Conservation (phyloP, 2,329 filamentous ascomycete species). For the Claviceps pazoutovae region DNA sequence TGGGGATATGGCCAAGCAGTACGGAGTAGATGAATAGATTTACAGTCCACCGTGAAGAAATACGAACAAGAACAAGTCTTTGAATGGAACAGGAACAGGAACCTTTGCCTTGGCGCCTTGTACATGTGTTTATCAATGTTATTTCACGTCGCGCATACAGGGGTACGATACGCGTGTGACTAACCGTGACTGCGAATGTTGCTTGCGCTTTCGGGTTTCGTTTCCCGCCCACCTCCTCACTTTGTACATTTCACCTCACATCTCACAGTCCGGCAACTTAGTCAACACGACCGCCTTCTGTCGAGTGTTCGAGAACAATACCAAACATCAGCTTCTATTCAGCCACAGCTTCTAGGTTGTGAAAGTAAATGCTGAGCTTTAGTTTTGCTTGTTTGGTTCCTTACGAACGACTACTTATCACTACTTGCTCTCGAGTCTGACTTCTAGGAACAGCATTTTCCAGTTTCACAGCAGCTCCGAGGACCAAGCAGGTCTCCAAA, state of each 20-base stretch:
- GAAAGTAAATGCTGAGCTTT: background rate
- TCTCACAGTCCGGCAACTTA: background rate
- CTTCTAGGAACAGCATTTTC: background rate
- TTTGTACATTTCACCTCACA: background rate
- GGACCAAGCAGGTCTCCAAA: no score
- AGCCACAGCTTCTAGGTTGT: no score
- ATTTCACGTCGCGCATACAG: background rate
- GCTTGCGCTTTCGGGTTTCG: background rate
- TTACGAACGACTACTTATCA: background rate
- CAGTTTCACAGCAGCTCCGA: background rate
- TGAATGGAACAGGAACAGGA: no score
- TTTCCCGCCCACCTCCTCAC: background rate
- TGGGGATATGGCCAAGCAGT: background rate
- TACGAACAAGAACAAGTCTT: no score
- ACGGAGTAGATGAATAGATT: background rate
- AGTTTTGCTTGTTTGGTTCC: background rate
- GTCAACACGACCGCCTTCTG: background rate
- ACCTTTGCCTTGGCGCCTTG: no score
- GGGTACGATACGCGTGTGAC: background rate
- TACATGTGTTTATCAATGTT: background rate
- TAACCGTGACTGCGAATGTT: background rate
- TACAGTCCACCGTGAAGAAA: no score
- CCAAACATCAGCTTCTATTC: background rate
- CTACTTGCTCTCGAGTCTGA: background rate
- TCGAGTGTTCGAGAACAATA: background rate